Conservation (phyloP, 768 basidiomycete genomes). For the Boletus vinaceobasis region DNA sequence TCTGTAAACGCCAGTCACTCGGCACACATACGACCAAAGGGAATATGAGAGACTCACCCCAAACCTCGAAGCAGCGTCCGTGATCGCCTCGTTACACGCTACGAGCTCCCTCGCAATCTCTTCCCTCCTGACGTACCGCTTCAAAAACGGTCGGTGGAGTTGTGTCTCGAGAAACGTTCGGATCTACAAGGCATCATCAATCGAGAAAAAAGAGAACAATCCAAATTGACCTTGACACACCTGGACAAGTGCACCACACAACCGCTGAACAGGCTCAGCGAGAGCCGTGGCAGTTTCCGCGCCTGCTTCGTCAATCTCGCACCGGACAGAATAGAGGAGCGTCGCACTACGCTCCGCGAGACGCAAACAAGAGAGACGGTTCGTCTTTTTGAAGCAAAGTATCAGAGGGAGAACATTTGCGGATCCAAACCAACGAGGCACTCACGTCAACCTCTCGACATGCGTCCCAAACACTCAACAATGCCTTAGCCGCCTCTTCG, state of each 20-base stretch:
- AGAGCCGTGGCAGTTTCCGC: constrained; percentile 48
- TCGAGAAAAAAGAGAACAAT: not conserved
- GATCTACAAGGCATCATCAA: constrained; percentile 34
- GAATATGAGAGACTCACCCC: constrained; percentile 15
- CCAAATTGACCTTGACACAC: constrained; percentile 28
- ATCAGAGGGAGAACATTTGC: not conserved
- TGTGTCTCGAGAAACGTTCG: constrained; percentile 55
- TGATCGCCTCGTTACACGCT: constrained; percentile 49
- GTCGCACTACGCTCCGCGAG: constrained; percentile 72
- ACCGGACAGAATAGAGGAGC: constrained; percentile 58
- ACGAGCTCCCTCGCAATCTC: constrained; percentile 57
- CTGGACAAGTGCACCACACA: constrained; percentile 38
- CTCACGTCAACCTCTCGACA: constrained; percentile 60
- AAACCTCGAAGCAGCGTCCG: constrained; percentile 39
- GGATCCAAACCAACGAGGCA: not conserved
- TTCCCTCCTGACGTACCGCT: constrained; percentile 72
- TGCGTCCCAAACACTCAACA: constrained; percentile 65
- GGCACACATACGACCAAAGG: not conserved
- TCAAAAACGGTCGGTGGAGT: constrained; percentile 67
- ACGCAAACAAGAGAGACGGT: constrained; percentile 63
- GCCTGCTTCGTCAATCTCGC: constrained; percentile 61
- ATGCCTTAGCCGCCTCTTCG: constrained; percentile 44
- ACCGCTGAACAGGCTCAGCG: constrained; percentile 40
- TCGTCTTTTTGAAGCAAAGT: constrained; percentile 42
- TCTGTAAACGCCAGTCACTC: constrained; percentile 20